phyloP scores from a whole-genome alignment of 306 rosid species.

The Inga laurina region DNA sequence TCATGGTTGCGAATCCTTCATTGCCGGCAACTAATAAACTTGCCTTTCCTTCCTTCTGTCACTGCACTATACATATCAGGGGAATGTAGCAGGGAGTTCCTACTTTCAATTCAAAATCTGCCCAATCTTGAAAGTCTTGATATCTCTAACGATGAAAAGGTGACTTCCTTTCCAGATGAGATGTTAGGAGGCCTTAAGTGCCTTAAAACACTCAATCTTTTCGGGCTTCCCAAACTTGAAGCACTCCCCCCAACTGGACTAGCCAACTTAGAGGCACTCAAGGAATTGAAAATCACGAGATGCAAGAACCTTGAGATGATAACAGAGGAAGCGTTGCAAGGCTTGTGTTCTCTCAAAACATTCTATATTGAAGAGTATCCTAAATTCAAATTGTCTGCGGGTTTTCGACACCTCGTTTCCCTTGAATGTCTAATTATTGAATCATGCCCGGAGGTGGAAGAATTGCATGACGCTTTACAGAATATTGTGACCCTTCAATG shows the following conservation, averaged over 20 bases:
- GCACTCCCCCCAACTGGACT: not conserved
- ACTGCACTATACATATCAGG: rapidly evolving
- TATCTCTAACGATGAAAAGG: not conserved
- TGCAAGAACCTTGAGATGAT: not conserved
- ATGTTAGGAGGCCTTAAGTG: not conserved
- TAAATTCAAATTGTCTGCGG: no score
- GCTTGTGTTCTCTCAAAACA: no score
- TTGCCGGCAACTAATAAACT: not conserved
- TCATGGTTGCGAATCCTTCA: not conserved
- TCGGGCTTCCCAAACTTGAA: not conserved
- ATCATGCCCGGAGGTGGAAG: no score
- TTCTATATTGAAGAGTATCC: no score
- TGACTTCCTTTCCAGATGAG: not conserved
- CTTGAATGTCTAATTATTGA: no score
- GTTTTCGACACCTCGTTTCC: no score
- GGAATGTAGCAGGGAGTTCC: not conserved
- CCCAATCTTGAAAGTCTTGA: not conserved
- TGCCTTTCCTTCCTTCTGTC: not conserved
- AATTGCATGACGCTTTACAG: no score
- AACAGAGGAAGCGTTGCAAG: no score
- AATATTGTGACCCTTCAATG: no score
- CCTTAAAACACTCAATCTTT: conserved; percentile 7
- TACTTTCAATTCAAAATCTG: not conserved
- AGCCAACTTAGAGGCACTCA: not conserved
- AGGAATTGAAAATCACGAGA: not conserved